Evolutionary conservation across 768 basidiomycete genomes (phyloP), one percentile per base, ranked within the genome.

Genomic region (Mycena leptocephala): DNA sequence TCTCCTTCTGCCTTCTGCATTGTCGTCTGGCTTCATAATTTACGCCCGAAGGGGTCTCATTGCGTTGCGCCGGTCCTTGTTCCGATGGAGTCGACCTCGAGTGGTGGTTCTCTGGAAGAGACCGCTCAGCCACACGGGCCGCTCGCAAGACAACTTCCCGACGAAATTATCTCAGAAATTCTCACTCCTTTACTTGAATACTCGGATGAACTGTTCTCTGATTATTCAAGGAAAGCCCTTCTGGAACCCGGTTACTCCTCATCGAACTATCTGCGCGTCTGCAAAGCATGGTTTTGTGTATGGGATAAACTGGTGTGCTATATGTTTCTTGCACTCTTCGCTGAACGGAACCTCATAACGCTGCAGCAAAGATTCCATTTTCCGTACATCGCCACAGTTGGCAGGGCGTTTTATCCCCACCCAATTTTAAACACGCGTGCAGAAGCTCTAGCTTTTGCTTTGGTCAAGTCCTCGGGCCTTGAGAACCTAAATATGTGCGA

Each of bases 271-370:
- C 74, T 76, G 2, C 51, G 64, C 30, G 69, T 71, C 33, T 70
- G 62, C 69, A 76, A 76, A 58, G 35, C 69, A 5, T 76, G 69
- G 68, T 55, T 75, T 53, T 68, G 62, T 18, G 74, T 75, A 20
- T 72, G 71, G 71, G 39, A 72, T 56, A 72, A 33, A 11, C 53
- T 65, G 53, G 71, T 72, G 16, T 8, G 71, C 28, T 0, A 37
- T 28, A n/a, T 9, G 4, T 55, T 14, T 18, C 9, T 10, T 18
- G 18, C 39, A 13, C 14, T 13, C 28, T 32, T n/a, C 9, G 30
- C 16, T 1, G 37, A 55, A 41, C 13, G 2, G 37, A 64, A 16
- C 18, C 39, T 59, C 20, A 59, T 16, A 14, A 8, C 55, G 7
- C 5, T 5, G 4, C 62, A 72, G 71, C 0, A 39, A 41, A 72